A percentile compares a stretch with the other conserved stretches of the same genome.
Evolutionary conservation across 2,329 filamentous ascomycete species (phyloP).

Genomic region (Fusarium vanettenii): DNA sequence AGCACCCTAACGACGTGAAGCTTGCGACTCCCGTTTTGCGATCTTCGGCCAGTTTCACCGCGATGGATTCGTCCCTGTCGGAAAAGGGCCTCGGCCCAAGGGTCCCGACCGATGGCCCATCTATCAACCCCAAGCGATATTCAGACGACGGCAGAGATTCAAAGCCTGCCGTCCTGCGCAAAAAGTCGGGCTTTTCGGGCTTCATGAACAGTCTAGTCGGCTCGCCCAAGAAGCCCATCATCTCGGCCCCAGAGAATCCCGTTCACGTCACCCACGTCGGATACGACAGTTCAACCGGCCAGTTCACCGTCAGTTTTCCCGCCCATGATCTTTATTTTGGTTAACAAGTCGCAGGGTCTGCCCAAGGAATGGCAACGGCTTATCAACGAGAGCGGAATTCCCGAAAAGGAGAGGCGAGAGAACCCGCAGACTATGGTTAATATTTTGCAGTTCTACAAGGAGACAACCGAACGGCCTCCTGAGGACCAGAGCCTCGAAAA

Average conservation of each 20-base stretch:
- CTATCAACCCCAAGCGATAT: constrained; percentile 73
- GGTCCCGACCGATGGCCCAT: constrained; percentile 56
- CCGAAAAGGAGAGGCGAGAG: constrained; percentile 94
- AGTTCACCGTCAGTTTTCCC: constrained; percentile 82
- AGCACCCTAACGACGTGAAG: constrained; percentile 67
- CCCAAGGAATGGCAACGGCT: constrained; percentile 98
- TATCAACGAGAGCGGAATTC: constrained; percentile 94
- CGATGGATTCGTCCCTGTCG: constrained; percentile 53
- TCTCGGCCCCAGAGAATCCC: constrained; percentile 97
- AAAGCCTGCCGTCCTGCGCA: constrained; percentile 73
- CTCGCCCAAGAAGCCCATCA: constrained; percentile 89
- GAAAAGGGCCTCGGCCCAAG: constrained; percentile 50
- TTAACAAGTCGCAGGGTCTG: constrained; percentile 72
- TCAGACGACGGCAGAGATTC: constrained; percentile 80
- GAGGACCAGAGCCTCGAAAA: constrained; percentile 96
- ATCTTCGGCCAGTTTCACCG: constrained; percentile 68
- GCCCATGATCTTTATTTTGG: constrained; percentile 15
- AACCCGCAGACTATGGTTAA: constrained; percentile 96
- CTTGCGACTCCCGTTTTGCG: constrained; percentile 66
- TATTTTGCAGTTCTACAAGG: constrained; percentile 97
- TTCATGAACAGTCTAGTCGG: constrained; percentile 87
- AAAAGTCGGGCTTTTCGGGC: constrained; percentile 89
- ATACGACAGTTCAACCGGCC: constrained; percentile 94
- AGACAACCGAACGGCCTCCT: constrained; percentile 82
- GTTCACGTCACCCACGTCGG: constrained; percentile 98